Conservation (phyloP, 768 basidiomycete genomes). For the Russula griseocarnosa region DNA sequence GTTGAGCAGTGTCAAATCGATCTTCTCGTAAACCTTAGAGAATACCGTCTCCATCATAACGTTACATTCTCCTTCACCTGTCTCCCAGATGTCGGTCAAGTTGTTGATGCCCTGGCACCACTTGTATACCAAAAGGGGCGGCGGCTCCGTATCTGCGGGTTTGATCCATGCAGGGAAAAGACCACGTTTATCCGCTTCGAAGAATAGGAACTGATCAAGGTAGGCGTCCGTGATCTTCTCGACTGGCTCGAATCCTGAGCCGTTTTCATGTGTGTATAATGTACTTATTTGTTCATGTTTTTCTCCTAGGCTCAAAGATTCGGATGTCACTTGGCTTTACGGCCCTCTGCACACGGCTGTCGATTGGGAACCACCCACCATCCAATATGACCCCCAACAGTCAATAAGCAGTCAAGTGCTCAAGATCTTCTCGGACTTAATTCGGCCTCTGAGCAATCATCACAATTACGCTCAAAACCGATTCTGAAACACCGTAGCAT, state of each 20-base stretch:
- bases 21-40: conserved; percentile 98
- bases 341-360: conserved; percentile 94
- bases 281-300: conserved; percentile 21
- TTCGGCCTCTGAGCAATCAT: conserved; percentile 23
- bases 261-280: not conserved
- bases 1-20: conserved; percentile 93
- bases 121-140: conserved; percentile 95
- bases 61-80: conserved; percentile 93
- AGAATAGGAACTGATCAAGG: conserved; percentile 97
- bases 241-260: conserved; percentile 63
- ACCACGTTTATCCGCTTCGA: conserved; percentile 97
- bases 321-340: conserved; percentile 98
- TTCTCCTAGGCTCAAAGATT: conserved; percentile 87
- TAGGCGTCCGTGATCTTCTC: conserved; percentile 99
- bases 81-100: conserved; percentile 97
- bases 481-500: conserved; percentile 96
- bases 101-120: conserved; percentile 99
- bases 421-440: conserved; percentile 53
- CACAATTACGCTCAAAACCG: conserved; percentile 57
- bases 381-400: conserved; percentile 41
- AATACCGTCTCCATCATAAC: conserved; percentile 99
- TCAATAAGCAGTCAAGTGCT: conserved; percentile 41
- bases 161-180: conserved; percentile 99
- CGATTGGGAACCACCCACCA: conserved; percentile 73
- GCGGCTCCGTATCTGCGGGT: conserved; percentile 93